These are phyloP conservation scores for Tolypocladium ovalisporum DNA, from an alignment of 2,329 filamentous ascomycete species.

Conservation along the genomic window DNA sequence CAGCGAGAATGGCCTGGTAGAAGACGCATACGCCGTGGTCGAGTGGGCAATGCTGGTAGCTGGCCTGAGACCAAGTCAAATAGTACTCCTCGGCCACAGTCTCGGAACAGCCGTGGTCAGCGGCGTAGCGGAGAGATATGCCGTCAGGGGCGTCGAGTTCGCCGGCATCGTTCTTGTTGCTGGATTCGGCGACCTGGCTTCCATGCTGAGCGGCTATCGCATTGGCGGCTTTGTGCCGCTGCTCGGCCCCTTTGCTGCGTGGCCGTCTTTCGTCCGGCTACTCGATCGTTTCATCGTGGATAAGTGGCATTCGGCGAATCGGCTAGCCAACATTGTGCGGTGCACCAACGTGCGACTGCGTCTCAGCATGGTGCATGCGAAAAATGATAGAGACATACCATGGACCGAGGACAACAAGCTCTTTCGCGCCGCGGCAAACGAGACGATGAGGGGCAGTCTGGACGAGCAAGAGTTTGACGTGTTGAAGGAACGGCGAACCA, in stretches of 20 bases:
- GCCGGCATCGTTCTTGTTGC: slow-evolving; percentile 72
- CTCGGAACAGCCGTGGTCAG: slow-evolving; percentile 77
- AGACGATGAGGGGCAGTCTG: slow-evolving; percentile 25
- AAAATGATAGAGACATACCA: slow-evolving; percentile 73
- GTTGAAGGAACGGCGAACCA: slow-evolving; percentile 35
- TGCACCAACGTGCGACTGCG: slow-evolving; percentile 44
- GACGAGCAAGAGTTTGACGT: slow-evolving; percentile 26
- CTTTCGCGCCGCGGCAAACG: slow-evolving; percentile 48
- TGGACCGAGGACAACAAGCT: slow-evolving; percentile 57
- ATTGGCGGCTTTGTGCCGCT: slow-evolving; percentile 70
- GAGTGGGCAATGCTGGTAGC: slow-evolving; percentile 59
- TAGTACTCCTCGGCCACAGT: slow-evolving; percentile 77
- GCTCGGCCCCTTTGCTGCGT: slow-evolving; percentile 60
- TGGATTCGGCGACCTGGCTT: slow-evolving; percentile 64
- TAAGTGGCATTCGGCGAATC: slow-evolving; percentile 62
- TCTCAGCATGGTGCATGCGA: slow-evolving; percentile 67
- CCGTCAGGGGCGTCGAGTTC: slow-evolving; percentile 51
- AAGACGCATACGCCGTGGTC: slow-evolving; percentile 63
- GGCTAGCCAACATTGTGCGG: slow-evolving; percentile 48
- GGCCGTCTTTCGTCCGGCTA: slow-evolving; percentile 52
- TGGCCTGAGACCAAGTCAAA: slow-evolving; percentile 55
- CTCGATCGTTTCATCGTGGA: slow-evolving; percentile 61
- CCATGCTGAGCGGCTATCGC: slow-evolving; percentile 65
- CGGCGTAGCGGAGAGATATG: slow-evolving; percentile 62
- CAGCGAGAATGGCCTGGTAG: slow-evolving; percentile 69